phyloP scores from a whole-genome alignment of 2,329 filamentous ascomycete genomes.

The Calonectria honghensis region DNA sequence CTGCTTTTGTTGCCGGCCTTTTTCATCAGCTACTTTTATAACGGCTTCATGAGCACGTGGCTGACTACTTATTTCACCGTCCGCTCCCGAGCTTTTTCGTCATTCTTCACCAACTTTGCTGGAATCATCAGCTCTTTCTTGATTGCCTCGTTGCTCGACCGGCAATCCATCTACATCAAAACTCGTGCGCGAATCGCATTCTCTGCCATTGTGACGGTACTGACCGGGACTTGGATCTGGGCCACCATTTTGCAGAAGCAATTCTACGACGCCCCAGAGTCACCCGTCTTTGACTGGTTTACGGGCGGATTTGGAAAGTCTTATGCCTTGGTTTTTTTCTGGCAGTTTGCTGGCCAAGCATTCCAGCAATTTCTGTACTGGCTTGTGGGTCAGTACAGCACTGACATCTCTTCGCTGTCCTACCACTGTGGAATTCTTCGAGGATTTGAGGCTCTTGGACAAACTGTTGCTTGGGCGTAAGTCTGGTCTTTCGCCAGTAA shows the following conservation, averaged over 20 bases:
- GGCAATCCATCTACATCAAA: conserved; percentile 47
- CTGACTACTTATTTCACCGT: conserved; percentile 39
- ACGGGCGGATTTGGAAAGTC: conserved; percentile 47
- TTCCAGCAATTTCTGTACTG: conserved; percentile 43
- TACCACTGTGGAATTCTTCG: conserved; percentile 8
- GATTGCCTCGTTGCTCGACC: conserved; percentile 40
- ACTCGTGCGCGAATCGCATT: conserved; percentile 26
- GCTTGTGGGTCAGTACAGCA: conserved; percentile 38
- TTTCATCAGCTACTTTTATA: conserved; percentile 38
- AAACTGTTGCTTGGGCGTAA: conserved; percentile 21
- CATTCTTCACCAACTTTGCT: conserved; percentile 38
- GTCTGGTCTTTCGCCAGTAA: neutral
- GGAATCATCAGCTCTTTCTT: conserved; percentile 37
- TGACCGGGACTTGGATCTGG: conserved; percentile 11
- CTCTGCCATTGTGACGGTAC: neutral
- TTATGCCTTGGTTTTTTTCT: conserved; percentile 47
- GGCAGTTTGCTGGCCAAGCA: conserved; percentile 47
- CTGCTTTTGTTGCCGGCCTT: conserved; percentile 37
- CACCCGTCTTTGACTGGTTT: conserved; percentile 39
- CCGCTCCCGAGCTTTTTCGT: conserved; percentile 35
- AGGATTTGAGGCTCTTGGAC: conserved; percentile 23
- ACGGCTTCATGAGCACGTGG: conserved; percentile 34
- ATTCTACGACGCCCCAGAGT: conserved; percentile 6
- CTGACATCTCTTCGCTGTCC: conserved; percentile 13
- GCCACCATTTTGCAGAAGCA: conserved; percentile 12